Evolutionary conservation across 2,329 filamentous ascomycete genomes (phyloP), one percentile per base, ranked within the genome.

Genomic region (Thyridium curvatum): DNA sequence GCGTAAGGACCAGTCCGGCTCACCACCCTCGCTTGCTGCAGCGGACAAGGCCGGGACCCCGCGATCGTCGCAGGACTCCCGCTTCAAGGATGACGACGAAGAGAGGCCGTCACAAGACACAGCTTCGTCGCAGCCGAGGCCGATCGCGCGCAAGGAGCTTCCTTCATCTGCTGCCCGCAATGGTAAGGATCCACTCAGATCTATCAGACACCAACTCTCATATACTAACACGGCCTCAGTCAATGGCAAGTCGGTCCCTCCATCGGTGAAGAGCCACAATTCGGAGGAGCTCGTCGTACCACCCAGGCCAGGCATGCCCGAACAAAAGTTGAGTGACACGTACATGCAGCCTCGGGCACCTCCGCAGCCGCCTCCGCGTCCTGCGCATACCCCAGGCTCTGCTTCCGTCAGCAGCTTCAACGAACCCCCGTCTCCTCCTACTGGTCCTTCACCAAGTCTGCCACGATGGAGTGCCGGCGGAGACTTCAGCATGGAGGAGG

Each of bases 401-500:
- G 74, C 77, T 35, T 66, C 75, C 15, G 55, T 63, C 16, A 66
- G 58, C 44, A 64, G 71, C 37, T 42, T 38, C 51, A 66, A 51
- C 55, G 64, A 43, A 54, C 57, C 49, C 30, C 49, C 44, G 52
- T 72, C 59, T 43, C 66, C 46, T n/a, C 75, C 77, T 48, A 60
- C 62, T 10, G 47, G 47, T 4, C 46, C 39, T 30, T 86, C 83
- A 9, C 81, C 84, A 9, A 81, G 80, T 51, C 66, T 87, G 45
- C 78, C 84, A 47, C 74, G 82, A 52, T 86, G 77, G 77, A 94
- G 84, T 60, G 74, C 77, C 32, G 87, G 86, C 38, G 87, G 82
- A 39, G 89, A 94, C 48, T 93, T 96, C 54, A 93, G 85, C 43
- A 81, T 95, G 82, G 91, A 97, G 48, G 90, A 96, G 60, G 93